These are phyloP conservation scores for Fusarium sp. DNA, from an alignment of 2,329 filamentous ascomycete species.

Conservation along the genomic window DNA sequence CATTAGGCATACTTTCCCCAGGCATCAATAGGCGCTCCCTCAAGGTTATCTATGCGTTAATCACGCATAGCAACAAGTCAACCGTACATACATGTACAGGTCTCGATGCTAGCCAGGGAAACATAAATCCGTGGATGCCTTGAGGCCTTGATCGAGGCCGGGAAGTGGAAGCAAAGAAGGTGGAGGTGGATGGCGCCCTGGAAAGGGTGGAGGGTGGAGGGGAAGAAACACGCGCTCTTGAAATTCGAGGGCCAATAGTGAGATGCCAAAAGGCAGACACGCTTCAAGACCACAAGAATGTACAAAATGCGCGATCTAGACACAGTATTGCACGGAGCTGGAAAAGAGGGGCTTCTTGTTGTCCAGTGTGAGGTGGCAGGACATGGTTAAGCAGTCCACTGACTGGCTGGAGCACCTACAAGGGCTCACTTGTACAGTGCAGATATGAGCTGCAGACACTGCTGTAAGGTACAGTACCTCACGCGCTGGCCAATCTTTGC, in stretches of 20 bases:
- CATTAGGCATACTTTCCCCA: constrained; percentile 7
- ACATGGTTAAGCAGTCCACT: background rate
- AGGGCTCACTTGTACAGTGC: constrained; percentile 25
- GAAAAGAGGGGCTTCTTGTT: constrained; percentile 16
- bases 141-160: constrained; percentile 24
- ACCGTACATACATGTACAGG: background rate
- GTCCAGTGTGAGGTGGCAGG: constrained; percentile 18
- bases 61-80: constrained; percentile 9
- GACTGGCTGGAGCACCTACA: constrained; percentile 29
- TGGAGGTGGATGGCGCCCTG: constrained; percentile 35
- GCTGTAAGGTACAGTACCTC: constrained; percentile 27
- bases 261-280: constrained; percentile 42
- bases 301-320: constrained; percentile 24
- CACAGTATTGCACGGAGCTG: constrained; percentile 33
- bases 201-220: constrained; percentile 28
- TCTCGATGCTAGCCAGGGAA: constrained; percentile 11
- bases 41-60: background rate
- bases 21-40: background rate
- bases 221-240: constrained; percentile 35
- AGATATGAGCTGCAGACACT: background rate
- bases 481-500: constrained; percentile 8
- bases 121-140: constrained; percentile 21
- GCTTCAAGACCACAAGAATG: constrained; percentile 33
- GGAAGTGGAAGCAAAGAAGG: constrained; percentile 27
- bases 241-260: constrained; percentile 31